Base-by-base conservation (phyloP, 768 basidiomycete species). In the Pleurotus eryngii region DNA sequence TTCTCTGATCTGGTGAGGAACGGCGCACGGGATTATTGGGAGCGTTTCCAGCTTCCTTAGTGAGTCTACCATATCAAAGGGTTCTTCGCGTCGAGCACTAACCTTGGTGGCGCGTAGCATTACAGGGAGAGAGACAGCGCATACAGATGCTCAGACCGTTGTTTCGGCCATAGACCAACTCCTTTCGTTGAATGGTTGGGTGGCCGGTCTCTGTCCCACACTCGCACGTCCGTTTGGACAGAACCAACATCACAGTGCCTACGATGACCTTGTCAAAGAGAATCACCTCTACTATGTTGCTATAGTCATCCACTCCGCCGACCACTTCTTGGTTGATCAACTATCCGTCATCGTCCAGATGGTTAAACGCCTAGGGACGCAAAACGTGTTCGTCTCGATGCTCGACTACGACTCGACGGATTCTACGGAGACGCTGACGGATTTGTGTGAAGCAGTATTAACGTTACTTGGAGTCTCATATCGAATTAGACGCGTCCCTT, bases 301-400 rank as follows among this genome's bases (percentile, higher is more conserved):
- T 57, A 89, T 98, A 63, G 84, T 95, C 61, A 90, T 99, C 46
- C 96, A 99, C 71, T 96, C 94, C 3, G 97, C 97, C 2, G 97
- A 99, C 77, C 97, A 99, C 70, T 99, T 99, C 76, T 84, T 98
- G 55, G 92, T 98, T 62, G 97, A 98, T 75, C 97, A 99, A 70
- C 86, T 99, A 46, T 93, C 97, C 17, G 92, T 97, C 64, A 98
- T 99, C 62, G 90, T 99, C 7, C 97, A 99, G 69, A 83, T 99
- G 67, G 92, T 92, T 0, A 88, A 88, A 64, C 87, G 95, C 7
- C 82, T 98, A 9, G 97, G 97, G 3, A 86, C 91, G 4, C 78
- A 84, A 51, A 94, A 93, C 65, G 73, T 99, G 49, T 99, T 98
- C 69, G 96, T 99, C 39, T 97, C 95, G 6, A 95, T 99, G 92